Evolutionary conservation across 2,329 filamentous ascomycete species (phyloP), one percentile per base, ranked within the genome.

Genomic region (Canariomyces notabilis): DNA sequence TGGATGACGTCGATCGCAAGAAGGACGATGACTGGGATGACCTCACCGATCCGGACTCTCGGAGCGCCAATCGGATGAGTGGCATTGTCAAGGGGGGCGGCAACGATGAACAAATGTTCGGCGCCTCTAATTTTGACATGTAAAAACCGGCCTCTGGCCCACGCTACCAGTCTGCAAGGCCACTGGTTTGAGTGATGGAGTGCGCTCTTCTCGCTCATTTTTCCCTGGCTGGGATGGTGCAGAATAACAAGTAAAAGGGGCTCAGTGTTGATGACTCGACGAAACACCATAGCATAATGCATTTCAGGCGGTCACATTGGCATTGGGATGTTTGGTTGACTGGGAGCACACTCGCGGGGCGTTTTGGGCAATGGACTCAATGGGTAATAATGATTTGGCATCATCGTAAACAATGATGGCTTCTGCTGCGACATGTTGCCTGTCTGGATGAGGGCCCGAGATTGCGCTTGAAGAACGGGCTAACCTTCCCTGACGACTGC

Each of bases 101-200:
- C 47, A 71, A 79, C 54, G 82, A 85, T 49, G 79, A 82, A 60
- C 73, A 80, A 52, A 79, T 82, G 71, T 79, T 85, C 57, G 77
- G 75, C 53, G 72, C 72, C 47, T 73, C 75, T 39, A 75, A 82
- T 48, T 84, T 85, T 64, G 80, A 85, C 61, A 73, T 80, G 65
- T 83, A 71, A 75, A n/a, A n/a, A 56, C 53, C 50, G 49, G 40
- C 38, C 47, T 49, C 33, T 48, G 40, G 7, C 26, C 7, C 26
- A 6, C 20, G 32, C 33, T 46, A 12, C 16, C 37, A 37, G 44
- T 31, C 19, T 41, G 34, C 42, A 21, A n/a, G n/a, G n/a, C n/a
- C n/a, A n/a, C n/a, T n/a, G n/a, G n/a, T n/a, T n/a, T n/a, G n/a
- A n/a, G n/a, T n/a, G n/a, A n/a, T n/a, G n/a, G n/a, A n/a, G n/a